These are phyloP conservation scores for Pestalotiopsis sp. DNA, from an alignment of 2,329 filamentous ascomycete genomes.

Conservation along the genomic window DNA sequence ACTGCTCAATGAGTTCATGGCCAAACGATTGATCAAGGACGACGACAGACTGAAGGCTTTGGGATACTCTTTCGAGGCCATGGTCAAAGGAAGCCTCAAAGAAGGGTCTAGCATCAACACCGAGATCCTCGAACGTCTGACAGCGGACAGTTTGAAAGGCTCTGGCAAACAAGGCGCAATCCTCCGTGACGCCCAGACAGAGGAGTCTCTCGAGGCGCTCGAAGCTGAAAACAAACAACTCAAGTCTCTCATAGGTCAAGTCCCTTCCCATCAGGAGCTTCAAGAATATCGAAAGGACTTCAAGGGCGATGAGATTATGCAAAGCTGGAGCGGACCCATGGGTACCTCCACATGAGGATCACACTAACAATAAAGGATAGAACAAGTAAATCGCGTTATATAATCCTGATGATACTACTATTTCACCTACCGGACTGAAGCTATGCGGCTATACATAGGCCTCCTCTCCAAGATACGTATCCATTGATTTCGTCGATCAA, in stretches of 20 bases:
- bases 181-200: conserved; percentile 29
- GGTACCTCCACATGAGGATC: not conserved
- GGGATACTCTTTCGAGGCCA: conserved; percentile 28
- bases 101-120: conserved; percentile 25
- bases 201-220: conserved; percentile 29
- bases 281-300: not conserved
- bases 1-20: conserved; percentile 26
- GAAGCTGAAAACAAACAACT: conserved; percentile 25
- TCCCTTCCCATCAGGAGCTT: not conserved
- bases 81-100: conserved; percentile 24
- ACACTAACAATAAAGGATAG: not conserved
- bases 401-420: no score
- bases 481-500: conserved; percentile 6
- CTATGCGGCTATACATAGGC: not conserved
- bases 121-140: conserved; percentile 27
- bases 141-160: conserved; percentile 26
- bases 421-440: not conserved
- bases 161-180: conserved; percentile 19
- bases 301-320: conserved; percentile 10
- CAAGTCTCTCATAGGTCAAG: not conserved
- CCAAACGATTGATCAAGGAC: conserved; percentile 27
- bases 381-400: not conserved
- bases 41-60: conserved; percentile 25
- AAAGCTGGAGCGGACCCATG: conserved; percentile 11
- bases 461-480: not conserved